phyloP scores from a whole-genome alignment of 768 basidiomycete genomes.

The Boletus rubroflammeus region DNA sequence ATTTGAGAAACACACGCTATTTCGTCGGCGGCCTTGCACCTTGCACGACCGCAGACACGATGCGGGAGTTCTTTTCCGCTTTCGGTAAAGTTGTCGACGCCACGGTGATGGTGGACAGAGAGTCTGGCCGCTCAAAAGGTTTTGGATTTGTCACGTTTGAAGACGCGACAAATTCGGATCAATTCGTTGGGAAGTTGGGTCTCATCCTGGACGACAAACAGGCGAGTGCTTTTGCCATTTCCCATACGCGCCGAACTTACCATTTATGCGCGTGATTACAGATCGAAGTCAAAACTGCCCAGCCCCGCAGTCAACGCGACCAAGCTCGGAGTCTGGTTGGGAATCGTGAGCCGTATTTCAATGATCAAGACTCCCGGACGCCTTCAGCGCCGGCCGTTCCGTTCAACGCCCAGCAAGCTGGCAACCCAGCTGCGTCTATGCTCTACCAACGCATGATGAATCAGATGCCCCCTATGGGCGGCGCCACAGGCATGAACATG shows the following conservation, averaged over 20 bases:
- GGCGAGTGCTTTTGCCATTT: slow-evolving; percentile 38
- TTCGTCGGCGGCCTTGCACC: slow-evolving; percentile 78
- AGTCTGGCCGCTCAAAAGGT: slow-evolving; percentile 71
- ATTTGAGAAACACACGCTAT: slow-evolving; percentile 69
- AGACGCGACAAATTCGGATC: slow-evolving; percentile 57
- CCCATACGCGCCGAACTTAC: background rate
- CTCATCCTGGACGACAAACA: slow-evolving; percentile 74
- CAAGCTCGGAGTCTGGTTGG: slow-evolving; percentile 39
- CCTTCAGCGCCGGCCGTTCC: slow-evolving; percentile 31
- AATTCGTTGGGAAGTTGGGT: slow-evolving; percentile 63
- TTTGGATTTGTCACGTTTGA: slow-evolving; percentile 86
- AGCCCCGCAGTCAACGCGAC: slow-evolving; percentile 63
- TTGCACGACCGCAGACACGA: slow-evolving; percentile 62
- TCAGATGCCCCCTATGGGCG: slow-evolving; percentile 43
- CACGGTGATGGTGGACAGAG: slow-evolving; percentile 82
- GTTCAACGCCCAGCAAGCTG: slow-evolving; percentile 34
- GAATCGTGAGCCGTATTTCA: slow-evolving; percentile 30
- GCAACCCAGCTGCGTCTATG: slow-evolving; percentile 33
- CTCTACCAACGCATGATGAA: slow-evolving; percentile 37
- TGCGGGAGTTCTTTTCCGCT: slow-evolving; percentile 65
- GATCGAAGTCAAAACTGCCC: slow-evolving; percentile 84
- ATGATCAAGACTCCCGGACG: slow-evolving; percentile 35
- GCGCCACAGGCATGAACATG: slow-evolving; percentile 48
- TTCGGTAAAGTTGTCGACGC: slow-evolving; percentile 82
- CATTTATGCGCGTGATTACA: slow-evolving; percentile 20